phyloP scores from a whole-genome alignment of 1,284 basidiomycete genomes.

The Papiliotrema laurentii region DNA sequence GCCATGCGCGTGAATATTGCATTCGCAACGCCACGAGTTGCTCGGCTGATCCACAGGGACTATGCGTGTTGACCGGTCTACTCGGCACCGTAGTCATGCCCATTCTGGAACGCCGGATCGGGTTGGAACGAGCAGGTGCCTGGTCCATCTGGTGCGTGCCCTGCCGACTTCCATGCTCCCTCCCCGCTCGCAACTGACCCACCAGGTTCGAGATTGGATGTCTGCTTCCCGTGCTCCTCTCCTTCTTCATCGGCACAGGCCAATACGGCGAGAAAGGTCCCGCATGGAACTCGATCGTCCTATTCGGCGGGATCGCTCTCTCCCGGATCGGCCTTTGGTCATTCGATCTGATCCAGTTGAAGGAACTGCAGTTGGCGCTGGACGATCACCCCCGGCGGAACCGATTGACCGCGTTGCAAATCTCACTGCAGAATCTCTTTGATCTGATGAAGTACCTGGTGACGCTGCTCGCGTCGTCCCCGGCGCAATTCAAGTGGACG shows the following conservation, averaged over 20 bases:
- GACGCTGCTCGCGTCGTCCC: conserved; percentile 28
- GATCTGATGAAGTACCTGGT: conserved; percentile 44
- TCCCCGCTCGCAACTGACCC: neutral
- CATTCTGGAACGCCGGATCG: conserved; percentile 44
- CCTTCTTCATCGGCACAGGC: conserved; percentile 30
- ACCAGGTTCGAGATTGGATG: conserved; percentile 41
- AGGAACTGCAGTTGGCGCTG: conserved; percentile 46
- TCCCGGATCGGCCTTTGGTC: conserved; percentile 49
- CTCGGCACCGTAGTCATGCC: conserved; percentile 52
- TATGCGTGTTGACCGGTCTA: conserved; percentile 50
- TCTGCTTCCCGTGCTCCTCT: conserved; percentile 35
- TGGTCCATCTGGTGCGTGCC: conserved; percentile 48
- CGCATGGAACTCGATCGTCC: conserved; percentile 27
- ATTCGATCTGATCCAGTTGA: conserved; percentile 50
- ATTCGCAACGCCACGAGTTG: neutral
- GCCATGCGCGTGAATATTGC: conserved; percentile 41
- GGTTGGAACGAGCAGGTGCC: conserved; percentile 50
- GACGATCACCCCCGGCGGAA: conserved; percentile 45
- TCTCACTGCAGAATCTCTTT: conserved; percentile 46
- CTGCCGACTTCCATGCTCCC: neutral
- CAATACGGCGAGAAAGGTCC: conserved; percentile 33
- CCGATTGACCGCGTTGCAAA: conserved; percentile 46
- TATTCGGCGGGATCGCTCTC: conserved; percentile 39
- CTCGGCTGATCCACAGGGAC: conserved; percentile 19
- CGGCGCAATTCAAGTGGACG: conserved; percentile 42